Base-by-base conservation (phyloP, 306 rosid genomes). In the Nissolia schottii region DNA sequence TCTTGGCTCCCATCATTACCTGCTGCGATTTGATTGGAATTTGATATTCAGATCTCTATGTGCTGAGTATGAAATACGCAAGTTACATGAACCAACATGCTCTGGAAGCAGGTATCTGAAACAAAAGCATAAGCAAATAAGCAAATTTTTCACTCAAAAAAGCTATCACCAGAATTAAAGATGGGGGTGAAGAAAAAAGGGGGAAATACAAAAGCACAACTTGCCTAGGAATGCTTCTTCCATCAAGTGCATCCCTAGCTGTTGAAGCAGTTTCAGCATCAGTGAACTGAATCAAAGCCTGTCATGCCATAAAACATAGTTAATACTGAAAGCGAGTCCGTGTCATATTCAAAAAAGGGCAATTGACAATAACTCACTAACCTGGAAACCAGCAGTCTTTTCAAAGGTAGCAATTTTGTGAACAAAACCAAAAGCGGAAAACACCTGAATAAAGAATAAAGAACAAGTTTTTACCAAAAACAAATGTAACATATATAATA, bases 311-410 rank as follows among this genome's bases (percentile, higher is more conserved):
- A 73, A 38, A 48, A 60, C 51, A 66, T 14, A 9, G 65, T 63
- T 66, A 49, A 77, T 54, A 58, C 22, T 64, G 1, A 18, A 56
- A 50, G 23, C 23, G 54, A 41, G 43, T 58, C 19, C 46, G 29
- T 50, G 59, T 43, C 24, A 61, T 1, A 23, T 66, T 35, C 35
- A 19, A 57, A 61, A 28, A 67, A 70, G 23, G 12, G 71, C 61
- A 55, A 31, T 67, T 24, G 53, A 71, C 65, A 68, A 54, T 14
- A 65, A 80, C 40, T 49, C n/a, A 46, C 85, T 54, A 46, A 92
- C 97, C 96, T 89, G 97, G 62, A 92, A 92, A 63, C 97, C 97
- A 9, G 97, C 97, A 22, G 96, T 92, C 86, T 92, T 92, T 80
- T 92, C 97, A 57, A 56, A 77, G 37, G 46, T 91, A 31, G 97